A percentile compares a stretch with the other conserved stretches of the same genome.
Evolutionary conservation across 495 filamentous ascomycete species (phyloP).

Genomic region (Aspergillus olivimuriae): DNA sequence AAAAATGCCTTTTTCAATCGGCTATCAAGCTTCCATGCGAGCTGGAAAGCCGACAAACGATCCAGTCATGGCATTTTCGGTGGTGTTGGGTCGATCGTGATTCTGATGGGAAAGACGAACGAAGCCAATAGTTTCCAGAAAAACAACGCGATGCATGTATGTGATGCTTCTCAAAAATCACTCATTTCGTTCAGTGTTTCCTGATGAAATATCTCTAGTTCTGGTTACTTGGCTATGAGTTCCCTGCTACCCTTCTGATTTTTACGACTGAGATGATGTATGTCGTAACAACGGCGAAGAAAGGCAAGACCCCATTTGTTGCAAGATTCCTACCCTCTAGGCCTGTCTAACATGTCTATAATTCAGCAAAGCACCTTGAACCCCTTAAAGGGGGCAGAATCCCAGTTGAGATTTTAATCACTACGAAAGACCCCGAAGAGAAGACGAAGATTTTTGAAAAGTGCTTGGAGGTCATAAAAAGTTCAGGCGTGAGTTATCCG

Average conservation of each 20-base stretch:
- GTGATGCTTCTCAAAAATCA: constrained; percentile 20
- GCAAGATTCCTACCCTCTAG: constrained; percentile 4
- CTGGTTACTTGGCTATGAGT: constrained; percentile 98
- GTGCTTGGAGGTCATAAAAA: constrained; percentile 78
- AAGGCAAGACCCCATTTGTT: constrained; percentile 52
- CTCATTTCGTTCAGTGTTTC: not conserved
- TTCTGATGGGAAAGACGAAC: constrained; percentile 91
- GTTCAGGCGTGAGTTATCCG: constrained; percentile 63
- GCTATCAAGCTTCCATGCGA: constrained; percentile 72
- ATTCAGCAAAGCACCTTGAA: constrained; percentile 82
- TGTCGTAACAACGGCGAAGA: constrained; percentile 93
- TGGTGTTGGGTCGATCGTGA: constrained; percentile 76
- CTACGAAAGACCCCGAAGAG: constrained; percentile 80
- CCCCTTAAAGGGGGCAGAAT: constrained; percentile 87
- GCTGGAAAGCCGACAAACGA: constrained; percentile 95
- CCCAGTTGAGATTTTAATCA: constrained; percentile 80
- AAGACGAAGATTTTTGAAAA: constrained; percentile 83
- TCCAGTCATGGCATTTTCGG: constrained; percentile 67
- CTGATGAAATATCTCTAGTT: constrained; percentile 52
- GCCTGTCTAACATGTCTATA: not conserved
- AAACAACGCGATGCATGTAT: constrained; percentile 90
- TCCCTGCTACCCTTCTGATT: constrained; percentile 89
- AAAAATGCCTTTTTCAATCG: constrained; percentile 87
- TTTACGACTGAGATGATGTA: constrained; percentile 82
- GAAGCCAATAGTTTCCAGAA: constrained; percentile 80